Evolutionary conservation across 2,329 filamentous ascomycete genomes (phyloP).

Genomic region (Colletotrichum spaethianum): DNA sequence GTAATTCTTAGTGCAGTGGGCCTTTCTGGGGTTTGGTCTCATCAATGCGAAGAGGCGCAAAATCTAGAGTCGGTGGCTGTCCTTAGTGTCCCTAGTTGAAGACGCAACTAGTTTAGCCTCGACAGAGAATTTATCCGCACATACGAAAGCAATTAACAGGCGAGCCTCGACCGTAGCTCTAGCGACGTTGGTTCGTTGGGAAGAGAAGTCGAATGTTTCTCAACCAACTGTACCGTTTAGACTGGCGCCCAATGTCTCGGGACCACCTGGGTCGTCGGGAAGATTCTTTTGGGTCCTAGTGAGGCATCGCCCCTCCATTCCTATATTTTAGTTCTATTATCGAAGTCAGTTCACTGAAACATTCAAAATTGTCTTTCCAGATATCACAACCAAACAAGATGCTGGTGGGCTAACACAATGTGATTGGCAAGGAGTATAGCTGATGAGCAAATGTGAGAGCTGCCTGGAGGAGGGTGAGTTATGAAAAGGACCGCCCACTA

Average conservation of each 20-base stretch:
- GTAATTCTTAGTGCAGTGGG: neutral
- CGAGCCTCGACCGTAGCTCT: neutral
- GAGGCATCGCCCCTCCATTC: neutral
- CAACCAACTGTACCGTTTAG: neutral
- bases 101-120: constrained; percentile 7
- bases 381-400: no score
- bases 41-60: neutral
- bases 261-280: no score
- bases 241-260: neutral
- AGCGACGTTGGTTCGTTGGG: neutral
- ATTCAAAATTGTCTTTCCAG: no score
- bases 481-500: no score
- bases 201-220: neutral
- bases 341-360: no score
- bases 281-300: neutral
- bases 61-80: neutral
- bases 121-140: no score
- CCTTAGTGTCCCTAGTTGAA: neutral
- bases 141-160: no score
- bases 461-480: no score
- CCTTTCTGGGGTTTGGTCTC: neutral
- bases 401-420: no score
- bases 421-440: no score
- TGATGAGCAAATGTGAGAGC: no score
- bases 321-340: neutral